Percentiles rank a stretch among this genome's conserved stretches.
phyloP scores from a whole-genome alignment of 345 rosid species.

The Gossypium bickii region DNA sequence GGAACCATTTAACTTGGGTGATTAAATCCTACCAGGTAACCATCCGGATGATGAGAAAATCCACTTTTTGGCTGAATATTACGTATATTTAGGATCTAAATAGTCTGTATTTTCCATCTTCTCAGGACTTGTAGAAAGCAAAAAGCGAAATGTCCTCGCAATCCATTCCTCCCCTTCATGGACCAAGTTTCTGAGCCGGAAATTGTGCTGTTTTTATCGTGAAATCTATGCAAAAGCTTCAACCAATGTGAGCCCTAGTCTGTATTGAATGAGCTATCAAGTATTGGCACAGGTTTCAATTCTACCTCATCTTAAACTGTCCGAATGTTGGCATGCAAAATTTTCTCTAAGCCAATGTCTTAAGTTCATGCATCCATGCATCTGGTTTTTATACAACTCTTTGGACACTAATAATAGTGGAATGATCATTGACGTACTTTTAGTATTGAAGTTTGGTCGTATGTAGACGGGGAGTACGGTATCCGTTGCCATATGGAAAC shows the following conservation, averaged over 20 bases:
- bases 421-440: neutral
- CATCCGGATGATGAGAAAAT: neutral
- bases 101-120: slow-evolving; percentile 14
- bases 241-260: neutral
- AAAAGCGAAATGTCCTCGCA: slow-evolving; percentile 55
- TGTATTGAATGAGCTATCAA: neutral
- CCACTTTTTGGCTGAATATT: neutral
- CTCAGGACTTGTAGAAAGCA: slow-evolving; percentile 74
- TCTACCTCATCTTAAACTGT: neutral
- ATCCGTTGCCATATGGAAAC: too few relatives aligned
- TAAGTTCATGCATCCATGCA: neutral
- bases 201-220: neutral
- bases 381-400: neutral
- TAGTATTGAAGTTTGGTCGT: neutral
- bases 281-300: neutral
- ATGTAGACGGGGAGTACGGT: neutral
- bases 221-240: neutral
- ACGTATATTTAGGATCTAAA: neutral
- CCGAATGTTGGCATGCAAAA: neutral
- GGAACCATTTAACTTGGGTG: slow-evolving; percentile 78
- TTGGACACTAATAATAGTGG: neutral
- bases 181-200: slow-evolving; percentile 13
- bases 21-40: slow-evolving; percentile 59
- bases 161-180: slow-evolving; percentile 86
- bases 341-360: neutral